phyloP scores from a whole-genome alignment of 257 asterid genomes.

The Solanum pinnatisectum region DNA sequence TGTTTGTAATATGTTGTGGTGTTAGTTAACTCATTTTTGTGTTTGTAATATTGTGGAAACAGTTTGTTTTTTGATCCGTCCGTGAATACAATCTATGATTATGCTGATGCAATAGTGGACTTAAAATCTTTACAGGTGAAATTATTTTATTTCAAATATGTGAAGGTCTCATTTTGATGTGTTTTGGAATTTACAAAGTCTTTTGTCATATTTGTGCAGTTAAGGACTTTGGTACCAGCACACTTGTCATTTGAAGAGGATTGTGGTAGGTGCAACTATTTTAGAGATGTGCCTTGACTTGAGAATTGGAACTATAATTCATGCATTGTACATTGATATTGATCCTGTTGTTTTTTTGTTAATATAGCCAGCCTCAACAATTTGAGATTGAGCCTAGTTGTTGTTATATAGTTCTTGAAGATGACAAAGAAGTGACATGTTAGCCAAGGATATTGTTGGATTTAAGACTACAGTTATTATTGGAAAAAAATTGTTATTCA shows the following conservation, averaged over 20 bases:
- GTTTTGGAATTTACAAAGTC: background rate
- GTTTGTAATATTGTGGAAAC: conserved; percentile 26
- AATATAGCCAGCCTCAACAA: background rate
- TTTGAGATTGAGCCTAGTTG: background rate
- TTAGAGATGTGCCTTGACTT: background rate
- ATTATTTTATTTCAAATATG: conserved; percentile 1
- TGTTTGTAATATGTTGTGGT: conserved; percentile 15
- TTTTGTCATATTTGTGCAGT: conserved; percentile 38
- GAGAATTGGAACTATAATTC: background rate
- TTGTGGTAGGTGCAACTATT: conserved; percentile 45
- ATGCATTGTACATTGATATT: background rate
- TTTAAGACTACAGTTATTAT: background rate
- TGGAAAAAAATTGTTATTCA: background rate
- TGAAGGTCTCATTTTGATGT: background rate
- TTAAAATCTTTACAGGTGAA: conserved; percentile 62
- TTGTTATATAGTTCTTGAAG: background rate
- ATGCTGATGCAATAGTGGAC: conserved; percentile 58
- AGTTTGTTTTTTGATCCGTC: conserved; percentile 86
- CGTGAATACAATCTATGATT: conserved; percentile 53
- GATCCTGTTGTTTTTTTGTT: background rate
- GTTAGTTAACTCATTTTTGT: conserved; percentile 12
- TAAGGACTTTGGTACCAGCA: conserved; percentile 73
- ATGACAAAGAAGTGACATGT: background rate
- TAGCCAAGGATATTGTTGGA: background rate
- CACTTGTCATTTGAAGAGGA: conserved; percentile 71